A percentile compares a stretch with the other conserved stretches of the same genome.
Evolutionary conservation across 2,329 filamentous ascomycete genomes (phyloP).

Genomic region (Boeremia lycopersici): DNA sequence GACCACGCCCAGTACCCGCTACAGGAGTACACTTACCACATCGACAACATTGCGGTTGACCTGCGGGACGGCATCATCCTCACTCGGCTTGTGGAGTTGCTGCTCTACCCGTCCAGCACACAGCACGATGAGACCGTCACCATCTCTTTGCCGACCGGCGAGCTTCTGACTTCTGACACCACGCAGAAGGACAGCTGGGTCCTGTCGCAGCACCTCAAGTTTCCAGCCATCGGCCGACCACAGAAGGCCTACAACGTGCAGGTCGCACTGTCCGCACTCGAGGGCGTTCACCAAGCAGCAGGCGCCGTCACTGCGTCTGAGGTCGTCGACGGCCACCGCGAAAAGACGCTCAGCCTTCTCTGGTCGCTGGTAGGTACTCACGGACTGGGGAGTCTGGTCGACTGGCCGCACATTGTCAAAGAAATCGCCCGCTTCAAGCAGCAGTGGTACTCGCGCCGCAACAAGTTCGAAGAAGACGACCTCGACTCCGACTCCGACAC

Average conservation of each 20-base stretch:
- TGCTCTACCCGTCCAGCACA: constrained; percentile 55
- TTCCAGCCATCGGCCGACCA: constrained; percentile 60
- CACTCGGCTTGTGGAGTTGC: constrained; percentile 64
- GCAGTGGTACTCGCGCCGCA: constrained; percentile 37
- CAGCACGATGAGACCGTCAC: constrained; percentile 50
- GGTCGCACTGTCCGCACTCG: constrained; percentile 61
- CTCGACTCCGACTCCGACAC: constrained; percentile 45
- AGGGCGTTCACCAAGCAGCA: constrained; percentile 50
- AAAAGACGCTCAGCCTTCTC: constrained; percentile 66
- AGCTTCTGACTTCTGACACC: constrained; percentile 48
- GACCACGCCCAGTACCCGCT: constrained; percentile 61
- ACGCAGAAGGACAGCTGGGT: constrained; percentile 51
- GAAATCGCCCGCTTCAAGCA: constrained; percentile 56
- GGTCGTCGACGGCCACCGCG: constrained; percentile 68
- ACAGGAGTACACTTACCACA: constrained; percentile 63
- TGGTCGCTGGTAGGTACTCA: constrained; percentile 65
- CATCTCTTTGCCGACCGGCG: constrained; percentile 54
- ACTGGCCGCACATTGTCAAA: constrained; percentile 59
- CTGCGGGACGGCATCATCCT: constrained; percentile 66
- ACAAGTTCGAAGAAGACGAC: constrained; percentile 39
- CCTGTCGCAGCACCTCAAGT: constrained; percentile 63
- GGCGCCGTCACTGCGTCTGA: constrained; percentile 59
- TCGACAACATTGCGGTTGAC: constrained; percentile 67
- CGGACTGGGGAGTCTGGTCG: constrained; percentile 60
- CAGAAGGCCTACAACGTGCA: constrained; percentile 66